Conservation (phyloP, 768 basidiomycete species). For the Dendrothele bispora region DNA sequence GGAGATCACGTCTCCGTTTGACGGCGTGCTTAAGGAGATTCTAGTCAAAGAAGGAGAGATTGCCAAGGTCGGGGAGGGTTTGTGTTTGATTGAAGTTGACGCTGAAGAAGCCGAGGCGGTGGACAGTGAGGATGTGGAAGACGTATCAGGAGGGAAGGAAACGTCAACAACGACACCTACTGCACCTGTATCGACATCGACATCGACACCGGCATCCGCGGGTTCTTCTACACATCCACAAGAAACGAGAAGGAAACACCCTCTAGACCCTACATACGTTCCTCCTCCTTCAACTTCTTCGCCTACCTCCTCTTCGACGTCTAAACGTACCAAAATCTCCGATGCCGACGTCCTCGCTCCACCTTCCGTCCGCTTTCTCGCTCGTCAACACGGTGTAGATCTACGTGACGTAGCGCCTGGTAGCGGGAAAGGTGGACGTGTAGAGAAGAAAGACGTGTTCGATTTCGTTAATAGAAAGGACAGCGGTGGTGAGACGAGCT, state of each 20-base stretch:
- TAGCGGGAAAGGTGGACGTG: conserved; percentile 71
- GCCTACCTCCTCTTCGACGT: conserved; percentile 10
- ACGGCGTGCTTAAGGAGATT: conserved; percentile 71
- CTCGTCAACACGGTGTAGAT: conserved; percentile 64
- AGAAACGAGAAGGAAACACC: conserved; percentile 51
- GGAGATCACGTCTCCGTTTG: conserved; percentile 86
- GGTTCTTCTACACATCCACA: no score
- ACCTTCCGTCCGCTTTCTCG: conserved; percentile 79
- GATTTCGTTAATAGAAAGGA: conserved; percentile 54
- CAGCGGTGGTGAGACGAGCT: conserved; percentile 16
- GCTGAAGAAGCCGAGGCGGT: conserved; percentile 41
- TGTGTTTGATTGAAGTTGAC: conserved; percentile 83
- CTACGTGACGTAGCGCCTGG: conserved; percentile 58
- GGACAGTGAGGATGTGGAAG: conserved; percentile 18
- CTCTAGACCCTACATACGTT: conserved; percentile 45
- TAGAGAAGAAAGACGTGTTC: conserved; percentile 76
- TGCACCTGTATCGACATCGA: no score
- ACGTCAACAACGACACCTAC: not conserved
- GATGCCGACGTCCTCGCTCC: conserved; percentile 56
- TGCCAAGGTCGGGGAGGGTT: conserved; percentile 76
- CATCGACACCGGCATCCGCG: no score
- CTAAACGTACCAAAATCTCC: not conserved
- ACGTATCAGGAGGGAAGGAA: conserved; percentile 6
- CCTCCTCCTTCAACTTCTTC: conserved; percentile 9
- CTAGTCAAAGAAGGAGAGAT: conserved; percentile 80